Conservation (phyloP, 768 basidiomycete genomes). For the Trametes cinnabarina region DNA sequence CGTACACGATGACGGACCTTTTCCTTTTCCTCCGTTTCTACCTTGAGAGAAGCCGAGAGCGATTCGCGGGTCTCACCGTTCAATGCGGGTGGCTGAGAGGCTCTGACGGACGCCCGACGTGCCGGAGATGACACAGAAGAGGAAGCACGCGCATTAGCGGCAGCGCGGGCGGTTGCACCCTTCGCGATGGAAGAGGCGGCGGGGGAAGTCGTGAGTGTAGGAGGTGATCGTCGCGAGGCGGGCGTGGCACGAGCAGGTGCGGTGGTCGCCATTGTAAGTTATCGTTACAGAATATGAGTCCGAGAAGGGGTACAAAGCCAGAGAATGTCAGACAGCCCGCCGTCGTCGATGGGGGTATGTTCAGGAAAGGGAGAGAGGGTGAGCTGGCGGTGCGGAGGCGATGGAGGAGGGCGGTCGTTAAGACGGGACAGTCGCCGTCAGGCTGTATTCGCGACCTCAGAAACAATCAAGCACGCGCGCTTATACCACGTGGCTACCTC, state of each 20-base stretch:
- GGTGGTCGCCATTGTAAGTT: slow-evolving; percentile 43
- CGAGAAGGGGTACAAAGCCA: neutral
- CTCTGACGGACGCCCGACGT: slow-evolving; percentile 53
- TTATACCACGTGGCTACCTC: slow-evolving; percentile 21
- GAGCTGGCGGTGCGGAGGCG: slow-evolving; percentile 16
- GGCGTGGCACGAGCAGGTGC: slow-evolving; percentile 45
- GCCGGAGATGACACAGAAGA: slow-evolving; percentile 50
- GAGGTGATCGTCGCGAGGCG: slow-evolving; percentile 43
- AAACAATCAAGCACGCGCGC: slow-evolving; percentile 20
- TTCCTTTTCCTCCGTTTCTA: slow-evolving; percentile 81
- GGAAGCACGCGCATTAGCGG: slow-evolving; percentile 54
- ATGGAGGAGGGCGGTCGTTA: slow-evolving; percentile 16
- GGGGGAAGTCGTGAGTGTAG: slow-evolving; percentile 43
- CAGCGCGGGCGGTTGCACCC: slow-evolving; percentile 63
- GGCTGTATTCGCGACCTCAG: slow-evolving; percentile 6
- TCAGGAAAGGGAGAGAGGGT: neutral
- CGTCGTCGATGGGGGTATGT: neutral
- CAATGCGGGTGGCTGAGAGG: slow-evolving; percentile 38
- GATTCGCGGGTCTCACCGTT: slow-evolving; percentile 55
- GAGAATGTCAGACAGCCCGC: slow-evolving; percentile 10
- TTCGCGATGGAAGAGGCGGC: slow-evolving; percentile 44
- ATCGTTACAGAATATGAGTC: slow-evolving; percentile 13
- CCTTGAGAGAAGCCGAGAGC: slow-evolving; percentile 61
- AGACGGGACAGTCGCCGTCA: slow-evolving; percentile 1
- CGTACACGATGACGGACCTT: slow-evolving; percentile 46